Base-by-base conservation (phyloP, 2,329 filamentous ascomycete species). In the Xylaria sp. region DNA sequence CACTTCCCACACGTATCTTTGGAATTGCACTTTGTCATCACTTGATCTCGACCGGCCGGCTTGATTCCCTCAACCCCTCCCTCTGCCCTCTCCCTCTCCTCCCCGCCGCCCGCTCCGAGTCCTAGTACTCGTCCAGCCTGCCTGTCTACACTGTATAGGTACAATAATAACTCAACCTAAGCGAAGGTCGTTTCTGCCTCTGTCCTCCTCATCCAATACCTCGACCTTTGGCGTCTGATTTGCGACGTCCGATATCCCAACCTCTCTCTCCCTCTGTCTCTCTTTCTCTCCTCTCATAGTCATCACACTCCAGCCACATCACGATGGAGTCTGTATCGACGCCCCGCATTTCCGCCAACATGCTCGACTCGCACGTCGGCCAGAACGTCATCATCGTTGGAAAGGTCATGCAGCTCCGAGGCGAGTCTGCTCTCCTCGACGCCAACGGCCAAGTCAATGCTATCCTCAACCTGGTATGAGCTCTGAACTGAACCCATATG, bases 381-480 rank as follows among this genome's bases (percentile, higher is more conserved):
- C 86, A 88, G 71, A 92, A 92, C 69, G 92, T 98, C 69, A 94
- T 94, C 73, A 84, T 98, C 62, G 85, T 97, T 5, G 96, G 96
- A 74, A 94, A 91, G 74, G 94, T 98, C 53, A 87, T 88, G 3
- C 90, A 96, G 74, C 84, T 98, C 27, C 90, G 90, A 58, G 94
- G 94, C 72, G 92, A 96, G 59, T 86, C 87, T 57, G 95, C 94
- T 0, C 88, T 89, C 5, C 86, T 98, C 33, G 93, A 97, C 64
- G 90, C 93, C 5, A 90, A 89, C 29, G 95, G 95, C 0, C 86
- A 89, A 25, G 87, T 97, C 29, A 92, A 89, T 0, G 84, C 93
- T 1, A 82, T 91, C 20, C 79, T 98, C 71, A 94, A 92, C 77
- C 85, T 90, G 57, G 92, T 94, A 64, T 58, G 65, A 29, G 38